Percentiles rank a stretch among this genome's conserved stretches.
Evolutionary conservation across 257 asterid species (phyloP).

Genomic region (Solanum rostratum): DNA sequence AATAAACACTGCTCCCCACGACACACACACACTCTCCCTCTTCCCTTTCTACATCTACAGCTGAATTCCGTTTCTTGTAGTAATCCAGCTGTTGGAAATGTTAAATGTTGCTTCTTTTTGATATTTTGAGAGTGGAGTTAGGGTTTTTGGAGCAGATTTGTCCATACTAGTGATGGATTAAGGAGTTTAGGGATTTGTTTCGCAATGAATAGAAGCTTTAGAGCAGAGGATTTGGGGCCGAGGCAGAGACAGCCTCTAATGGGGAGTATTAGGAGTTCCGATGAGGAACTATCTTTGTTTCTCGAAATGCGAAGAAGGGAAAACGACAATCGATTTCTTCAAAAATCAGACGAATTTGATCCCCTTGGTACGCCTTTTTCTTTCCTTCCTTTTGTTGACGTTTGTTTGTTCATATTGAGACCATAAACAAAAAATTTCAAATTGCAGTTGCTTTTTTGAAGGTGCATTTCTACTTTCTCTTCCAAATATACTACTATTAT

Average conservation of each 20-base stretch:
- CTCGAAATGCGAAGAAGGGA: constrained; percentile 87
- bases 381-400: background rate
- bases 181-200: constrained; percentile 2
- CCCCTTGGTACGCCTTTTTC: constrained; percentile 37
- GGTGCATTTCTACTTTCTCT: background rate
- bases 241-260: constrained; percentile 3
- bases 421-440: background rate
- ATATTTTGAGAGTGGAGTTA: constrained; percentile 9
- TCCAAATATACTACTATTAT: background rate
- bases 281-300: constrained; percentile 83
- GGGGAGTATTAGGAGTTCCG: constrained; percentile 60
- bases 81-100: background rate
- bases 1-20: constrained; percentile 1
- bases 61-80: background rate
- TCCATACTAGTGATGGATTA: constrained; percentile 6
- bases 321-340: constrained; percentile 60
- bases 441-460: background rate
- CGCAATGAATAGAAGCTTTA: constrained; percentile 65
- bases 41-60: background rate
- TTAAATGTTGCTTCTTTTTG: constrained; percentile 13
- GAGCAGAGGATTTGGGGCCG: constrained; percentile 51
- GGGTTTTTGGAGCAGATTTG: constrained; percentile 16
- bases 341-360: constrained; percentile 72
- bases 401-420: background rate
- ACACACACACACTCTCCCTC: background rate